Percentiles rank a stretch among this genome's conserved stretches.
Conservation (phyloP, 2,329 filamentous ascomycete species). For the Fusarium citri region DNA sequence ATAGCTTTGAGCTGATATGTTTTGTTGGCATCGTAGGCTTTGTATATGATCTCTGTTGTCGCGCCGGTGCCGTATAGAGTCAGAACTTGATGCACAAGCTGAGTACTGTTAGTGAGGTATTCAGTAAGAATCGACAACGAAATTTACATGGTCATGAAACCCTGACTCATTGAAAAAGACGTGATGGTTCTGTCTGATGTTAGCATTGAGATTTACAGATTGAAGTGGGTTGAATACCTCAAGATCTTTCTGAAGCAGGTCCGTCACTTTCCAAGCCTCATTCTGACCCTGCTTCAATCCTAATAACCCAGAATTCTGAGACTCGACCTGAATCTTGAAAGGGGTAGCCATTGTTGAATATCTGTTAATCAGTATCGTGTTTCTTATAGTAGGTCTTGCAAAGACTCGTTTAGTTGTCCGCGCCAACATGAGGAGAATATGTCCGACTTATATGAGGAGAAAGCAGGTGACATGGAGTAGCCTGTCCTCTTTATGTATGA, state of each 20-base stretch:
- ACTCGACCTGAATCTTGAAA: conserved; percentile 60
- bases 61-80: conserved; percentile 82
- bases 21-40: conserved; percentile 73
- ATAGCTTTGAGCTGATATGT: conserved; percentile 72
- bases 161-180: conserved; percentile 82
- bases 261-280: conserved; percentile 70
- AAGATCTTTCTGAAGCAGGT: conserved; percentile 82
- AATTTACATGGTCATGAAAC: conserved; percentile 82
- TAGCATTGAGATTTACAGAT: neutral
- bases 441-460: neutral
- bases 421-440: conserved; percentile 26
- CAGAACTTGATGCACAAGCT: conserved; percentile 80
- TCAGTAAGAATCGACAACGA: neutral
- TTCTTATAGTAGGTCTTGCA: conserved; percentile 14
- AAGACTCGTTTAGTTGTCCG: conserved; percentile 23
- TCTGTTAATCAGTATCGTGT: neutral
- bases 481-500: neutral
- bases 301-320: conserved; percentile 64
- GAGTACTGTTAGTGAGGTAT: neutral
- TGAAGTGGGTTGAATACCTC: conserved; percentile 54
- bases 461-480: neutral
- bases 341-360: conserved; percentile 58
- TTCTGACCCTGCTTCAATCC: conserved; percentile 62
- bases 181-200: conserved; percentile 63
- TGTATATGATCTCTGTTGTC: conserved; percentile 66